Base-by-base conservation (phyloP, 2,329 filamentous ascomycete genomes). In the Aspergillus spinulosporus region DNA sequence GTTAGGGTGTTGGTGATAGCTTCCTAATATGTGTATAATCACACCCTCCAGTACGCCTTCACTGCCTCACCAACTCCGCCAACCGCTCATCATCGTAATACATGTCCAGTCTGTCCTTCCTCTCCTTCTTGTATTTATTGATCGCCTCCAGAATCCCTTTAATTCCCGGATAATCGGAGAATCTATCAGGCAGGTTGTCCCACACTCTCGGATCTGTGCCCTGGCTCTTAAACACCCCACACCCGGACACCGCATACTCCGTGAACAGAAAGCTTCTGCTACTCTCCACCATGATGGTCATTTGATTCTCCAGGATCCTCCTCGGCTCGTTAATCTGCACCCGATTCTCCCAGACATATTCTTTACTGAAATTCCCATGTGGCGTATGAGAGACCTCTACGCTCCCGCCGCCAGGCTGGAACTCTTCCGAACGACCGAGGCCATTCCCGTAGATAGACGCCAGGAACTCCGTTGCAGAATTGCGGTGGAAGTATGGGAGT, bases 401-500 rank as follows among this genome's bases (percentile, higher is more conserved):
- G 37, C 61, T 67, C 14, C 66, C 64, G 2, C 67, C 67, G 3
- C 66, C 67, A 3, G 65, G 67, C n/a, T 64, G 14, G 39, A 69
- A 68, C 6, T 68, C 64, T n/a, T 65, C 64, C 0, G 67, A 68
- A 1, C 65, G 60, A 11, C 67, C 67, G 4, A 68, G 44, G 28
- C 67, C 66, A 47, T 58, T 67, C 5, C 67, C 67, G 43, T 68
- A 69, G n/a, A 69, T 31, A 42, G 61, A 62, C 11, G 62, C 66
- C 57, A 65, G 59, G 73, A 86, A 86, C 69, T 88, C 85, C 57
- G 79, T 82, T 77, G 86, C 86, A 11, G 82, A 85, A 76, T 87
- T 88, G 65, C 85, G 81, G 73, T 89, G 87, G 75, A 87, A 89
- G 80, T 86, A 90, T 0, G 88, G 87, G 26, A 86, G 85, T 4